phyloP scores from a whole-genome alignment of 2,329 filamentous ascomycete species.

The Beauveria pseudobassiana region DNA sequence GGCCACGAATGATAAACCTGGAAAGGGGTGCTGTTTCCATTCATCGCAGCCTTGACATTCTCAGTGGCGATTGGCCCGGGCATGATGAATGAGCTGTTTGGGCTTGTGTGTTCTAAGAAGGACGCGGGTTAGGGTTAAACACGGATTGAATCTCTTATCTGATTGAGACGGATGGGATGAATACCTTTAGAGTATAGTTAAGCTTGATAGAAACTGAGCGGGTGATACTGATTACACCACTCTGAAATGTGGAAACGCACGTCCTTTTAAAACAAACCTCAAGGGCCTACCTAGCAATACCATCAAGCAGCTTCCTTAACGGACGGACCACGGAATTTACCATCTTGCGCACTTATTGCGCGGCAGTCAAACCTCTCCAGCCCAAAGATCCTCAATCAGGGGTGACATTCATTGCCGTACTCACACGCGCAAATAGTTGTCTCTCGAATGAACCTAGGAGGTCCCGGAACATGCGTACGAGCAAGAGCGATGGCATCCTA shows the following conservation, averaged over 20 bases:
- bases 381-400: background rate
- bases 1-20: constrained; percentile 13
- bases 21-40: background rate
- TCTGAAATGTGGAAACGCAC: constrained; percentile 1
- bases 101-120: background rate
- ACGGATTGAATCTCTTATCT: background rate
- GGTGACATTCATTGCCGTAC: background rate
- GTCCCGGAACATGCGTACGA: background rate
- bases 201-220: background rate
- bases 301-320: no score
- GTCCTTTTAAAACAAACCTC: background rate
- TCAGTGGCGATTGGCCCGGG: background rate
- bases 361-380: background rate
- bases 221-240: background rate
- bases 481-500: background rate
- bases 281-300: background rate
- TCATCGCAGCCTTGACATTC: background rate
- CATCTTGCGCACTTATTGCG: background rate
- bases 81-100: background rate
- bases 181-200: background rate
- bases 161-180: background rate
- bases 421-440: background rate
- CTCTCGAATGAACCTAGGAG: background rate
- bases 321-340: background rate
- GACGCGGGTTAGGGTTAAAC: background rate